phyloP scores from a whole-genome alignment of 2,329 filamentous ascomycete species.

The Neonectria neomacrospora region DNA sequence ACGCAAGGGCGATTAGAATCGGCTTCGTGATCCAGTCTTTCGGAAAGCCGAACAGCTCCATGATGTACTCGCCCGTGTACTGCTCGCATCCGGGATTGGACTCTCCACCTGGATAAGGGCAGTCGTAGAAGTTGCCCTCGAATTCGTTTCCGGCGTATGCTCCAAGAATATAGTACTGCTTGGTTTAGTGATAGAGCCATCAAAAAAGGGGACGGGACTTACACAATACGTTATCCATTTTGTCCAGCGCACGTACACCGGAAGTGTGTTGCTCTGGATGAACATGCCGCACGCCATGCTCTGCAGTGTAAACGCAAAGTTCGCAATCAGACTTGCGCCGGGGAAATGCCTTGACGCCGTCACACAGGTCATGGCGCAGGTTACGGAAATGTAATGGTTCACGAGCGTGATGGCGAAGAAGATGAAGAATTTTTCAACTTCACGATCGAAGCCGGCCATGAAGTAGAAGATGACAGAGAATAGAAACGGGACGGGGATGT shows the following conservation, averaged over 20 bases:
- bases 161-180: constrained; percentile 75
- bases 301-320: constrained; percentile 78
- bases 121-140: constrained; percentile 76
- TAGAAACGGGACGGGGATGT: constrained; percentile 76
- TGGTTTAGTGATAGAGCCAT: constrained; percentile 29
- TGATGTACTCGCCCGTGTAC: constrained; percentile 76
- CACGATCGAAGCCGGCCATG: constrained; percentile 77
- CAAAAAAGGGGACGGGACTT: constrained; percentile 33
- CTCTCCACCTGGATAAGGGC: constrained; percentile 70
- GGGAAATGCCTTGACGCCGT: constrained; percentile 74
- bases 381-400: constrained; percentile 79
- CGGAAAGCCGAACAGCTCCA: constrained; percentile 75
- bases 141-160: constrained; percentile 81
- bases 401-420: constrained; percentile 77
- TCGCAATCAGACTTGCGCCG: constrained; percentile 76
- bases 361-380: constrained; percentile 75
- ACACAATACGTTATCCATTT: constrained; percentile 74
- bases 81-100: constrained; percentile 73
- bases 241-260: constrained; percentile 81
- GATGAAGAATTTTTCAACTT: constrained; percentile 73
- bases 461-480: constrained; percentile 81
- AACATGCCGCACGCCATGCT: constrained; percentile 82
- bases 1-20: constrained; percentile 70
- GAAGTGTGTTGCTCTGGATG: constrained; percentile 77
- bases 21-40: constrained; percentile 74